Conservation (phyloP, 192 early-diverging fungal species). For the Allomyces javanicus region DNA sequence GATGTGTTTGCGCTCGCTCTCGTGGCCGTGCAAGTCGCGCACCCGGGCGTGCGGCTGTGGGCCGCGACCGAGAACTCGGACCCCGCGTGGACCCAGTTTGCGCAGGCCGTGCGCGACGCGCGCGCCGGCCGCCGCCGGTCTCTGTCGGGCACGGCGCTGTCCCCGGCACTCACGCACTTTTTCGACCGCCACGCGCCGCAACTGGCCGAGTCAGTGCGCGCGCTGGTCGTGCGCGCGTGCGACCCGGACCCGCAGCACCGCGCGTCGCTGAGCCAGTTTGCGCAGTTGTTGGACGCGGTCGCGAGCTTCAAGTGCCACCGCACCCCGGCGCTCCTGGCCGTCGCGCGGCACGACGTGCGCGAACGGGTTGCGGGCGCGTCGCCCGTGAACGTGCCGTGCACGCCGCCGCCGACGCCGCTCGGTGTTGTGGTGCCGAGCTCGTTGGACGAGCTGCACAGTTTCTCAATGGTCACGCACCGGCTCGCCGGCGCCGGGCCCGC, state of each 20-base stretch:
- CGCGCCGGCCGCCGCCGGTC: not conserved
- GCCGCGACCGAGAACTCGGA: not conserved
- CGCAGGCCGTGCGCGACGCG: not conserved
- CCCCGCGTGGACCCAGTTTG: not conserved
- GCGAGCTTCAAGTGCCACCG: not conserved
- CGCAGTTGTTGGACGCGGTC: not conserved
- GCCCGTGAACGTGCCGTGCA: not conserved
- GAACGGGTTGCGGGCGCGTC: not conserved
- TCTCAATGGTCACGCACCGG: not conserved
- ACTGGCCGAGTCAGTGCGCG: not conserved
- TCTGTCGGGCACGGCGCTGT: not conserved
- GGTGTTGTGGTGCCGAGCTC: not conserved
- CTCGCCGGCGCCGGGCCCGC: too few relatives aligned
- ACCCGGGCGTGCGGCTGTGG: not conserved
- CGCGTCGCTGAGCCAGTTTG: not conserved
- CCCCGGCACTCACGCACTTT: not conserved
- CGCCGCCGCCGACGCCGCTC: not conserved
- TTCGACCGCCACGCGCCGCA: not conserved
- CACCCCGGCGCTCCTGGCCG: not conserved
- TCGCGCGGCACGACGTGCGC: not conserved
- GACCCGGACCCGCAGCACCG: not conserved
- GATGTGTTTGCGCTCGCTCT: not conserved
- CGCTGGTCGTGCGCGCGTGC: not conserved
- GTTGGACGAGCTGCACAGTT: not conserved
- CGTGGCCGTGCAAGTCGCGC: not conserved